phyloP scores from a whole-genome alignment of 2,329 filamentous ascomycete species.

The Diplocarpon rosae region DNA sequence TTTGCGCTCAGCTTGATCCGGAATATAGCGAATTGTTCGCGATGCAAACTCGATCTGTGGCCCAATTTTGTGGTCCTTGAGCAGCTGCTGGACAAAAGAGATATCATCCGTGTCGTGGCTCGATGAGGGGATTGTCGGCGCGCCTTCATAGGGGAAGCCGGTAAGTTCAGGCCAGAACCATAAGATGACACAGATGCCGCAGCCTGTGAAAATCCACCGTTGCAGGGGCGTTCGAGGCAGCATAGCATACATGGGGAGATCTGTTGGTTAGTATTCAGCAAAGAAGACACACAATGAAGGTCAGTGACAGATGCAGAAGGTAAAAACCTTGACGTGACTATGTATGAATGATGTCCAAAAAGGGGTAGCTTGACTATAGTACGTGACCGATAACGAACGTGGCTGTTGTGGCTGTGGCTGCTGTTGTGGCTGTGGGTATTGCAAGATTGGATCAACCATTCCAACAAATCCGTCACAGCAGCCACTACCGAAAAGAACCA shows the following conservation, averaged over 20 bases:
- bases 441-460: too few relatives aligned
- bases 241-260: slow-evolving; percentile 5
- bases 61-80: slow-evolving; percentile 20
- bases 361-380: too few relatives aligned
- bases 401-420: too few relatives aligned
- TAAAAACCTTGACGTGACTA: not conserved
- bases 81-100: slow-evolving; percentile 16
- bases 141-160: too few relatives aligned
- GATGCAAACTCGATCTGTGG: slow-evolving; percentile 23
- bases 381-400: too few relatives aligned
- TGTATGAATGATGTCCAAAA: too few relatives aligned
- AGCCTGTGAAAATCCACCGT: slow-evolving; percentile 13
- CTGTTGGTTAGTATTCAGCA: slow-evolving; percentile 1
- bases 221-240: slow-evolving; percentile 15
- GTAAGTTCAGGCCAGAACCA: slow-evolving; percentile 8
- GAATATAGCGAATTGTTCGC: slow-evolving; percentile 22
- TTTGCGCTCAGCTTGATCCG: slow-evolving; percentile 19
- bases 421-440: too few relatives aligned
- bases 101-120: slow-evolving; percentile 12
- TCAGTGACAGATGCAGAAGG: not conserved
- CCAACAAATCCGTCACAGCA: too few relatives aligned
- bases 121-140: not conserved
- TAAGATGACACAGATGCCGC: slow-evolving; percentile 11
- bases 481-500: too few relatives aligned
- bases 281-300: slow-evolving; percentile 3